phyloP scores from a whole-genome alignment of 768 basidiomycete species.

The Cantharellus anzutake region DNA sequence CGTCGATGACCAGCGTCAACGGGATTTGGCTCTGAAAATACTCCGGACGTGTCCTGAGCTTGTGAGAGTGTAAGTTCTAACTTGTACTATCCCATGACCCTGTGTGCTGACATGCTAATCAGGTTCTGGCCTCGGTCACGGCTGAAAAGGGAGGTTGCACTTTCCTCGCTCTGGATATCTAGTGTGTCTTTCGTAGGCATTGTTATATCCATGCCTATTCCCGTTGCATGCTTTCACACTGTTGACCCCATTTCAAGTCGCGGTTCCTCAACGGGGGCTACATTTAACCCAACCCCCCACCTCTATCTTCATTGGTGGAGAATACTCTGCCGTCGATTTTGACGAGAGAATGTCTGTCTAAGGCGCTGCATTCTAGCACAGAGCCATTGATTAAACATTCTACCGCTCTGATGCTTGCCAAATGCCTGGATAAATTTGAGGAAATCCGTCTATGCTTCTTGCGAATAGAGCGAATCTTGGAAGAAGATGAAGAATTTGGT shows the following conservation, averaged over 20 bases:
- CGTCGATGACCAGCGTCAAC: constrained; percentile 76
- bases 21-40: constrained; percentile 67
- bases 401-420: constrained; percentile 56
- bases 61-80: constrained; percentile 40
- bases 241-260: background rate
- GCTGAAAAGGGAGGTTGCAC: constrained; percentile 64
- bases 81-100: background rate
- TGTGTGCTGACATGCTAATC: background rate
- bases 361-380: constrained; percentile 54
- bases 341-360: constrained; percentile 56
- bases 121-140: constrained; percentile 57
- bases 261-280: constrained; percentile 7
- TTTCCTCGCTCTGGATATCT: constrained; percentile 80
- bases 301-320: constrained; percentile 47
- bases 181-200: constrained; percentile 70
- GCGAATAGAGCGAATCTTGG: constrained; percentile 33
- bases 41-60: constrained; percentile 74
- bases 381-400: constrained; percentile 63
- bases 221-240: constrained; percentile 37
- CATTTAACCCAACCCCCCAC: constrained; percentile 54
- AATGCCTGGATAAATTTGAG: constrained; percentile 55
- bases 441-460: constrained; percentile 30
- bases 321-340: constrained; percentile 60
- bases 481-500: constrained; percentile 38
- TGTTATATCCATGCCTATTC: constrained; percentile 61